Percentiles rank a stretch among this genome's conserved stretches.
Conservation (phyloP, 2,329 filamentous ascomycete genomes). For the Diaporthe batatas region DNA sequence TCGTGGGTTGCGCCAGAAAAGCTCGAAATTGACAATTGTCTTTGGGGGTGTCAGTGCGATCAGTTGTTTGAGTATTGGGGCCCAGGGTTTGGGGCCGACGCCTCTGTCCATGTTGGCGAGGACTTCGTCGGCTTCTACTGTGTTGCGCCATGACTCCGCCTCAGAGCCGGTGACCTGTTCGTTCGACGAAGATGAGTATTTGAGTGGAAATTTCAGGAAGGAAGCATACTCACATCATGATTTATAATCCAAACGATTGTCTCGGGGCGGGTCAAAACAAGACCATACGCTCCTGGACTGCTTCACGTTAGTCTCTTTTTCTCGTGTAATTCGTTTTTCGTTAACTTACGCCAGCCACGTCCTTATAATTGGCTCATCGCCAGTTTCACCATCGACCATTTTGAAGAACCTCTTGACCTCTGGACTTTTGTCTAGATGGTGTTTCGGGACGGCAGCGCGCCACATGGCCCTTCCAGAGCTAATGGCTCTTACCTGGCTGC, state of each 20-base stretch:
- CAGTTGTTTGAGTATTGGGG: conserved; percentile 3
- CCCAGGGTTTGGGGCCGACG: conserved; percentile 5
- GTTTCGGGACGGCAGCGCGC: conserved; percentile 4
- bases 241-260: conserved; percentile 8
- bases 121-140: neutral
- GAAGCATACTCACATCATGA: neutral
- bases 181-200: neutral
- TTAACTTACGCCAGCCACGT: conserved; percentile 14
- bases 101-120: conserved; percentile 48
- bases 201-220: too few relatives aligned
- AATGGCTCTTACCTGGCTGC: conserved; percentile 5
- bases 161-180: neutral
- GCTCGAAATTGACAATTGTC: conserved; percentile 8
- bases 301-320: neutral
- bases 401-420: conserved; percentile 9
- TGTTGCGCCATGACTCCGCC: conserved; percentile 13
- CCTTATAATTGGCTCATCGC: neutral
- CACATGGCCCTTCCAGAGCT: conserved; percentile 17
- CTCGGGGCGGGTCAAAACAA: conserved; percentile 4
- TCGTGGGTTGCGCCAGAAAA: conserved; percentile 15
- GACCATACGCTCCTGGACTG: conserved; percentile 21
- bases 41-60: conserved; percentile 3
- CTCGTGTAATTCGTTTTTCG: too few relatives aligned
- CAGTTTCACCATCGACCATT: conserved; percentile 15
- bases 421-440: neutral